Base-by-base conservation (phyloP, 23 red algal species). In the Gracilariopsis chorda region DNA sequence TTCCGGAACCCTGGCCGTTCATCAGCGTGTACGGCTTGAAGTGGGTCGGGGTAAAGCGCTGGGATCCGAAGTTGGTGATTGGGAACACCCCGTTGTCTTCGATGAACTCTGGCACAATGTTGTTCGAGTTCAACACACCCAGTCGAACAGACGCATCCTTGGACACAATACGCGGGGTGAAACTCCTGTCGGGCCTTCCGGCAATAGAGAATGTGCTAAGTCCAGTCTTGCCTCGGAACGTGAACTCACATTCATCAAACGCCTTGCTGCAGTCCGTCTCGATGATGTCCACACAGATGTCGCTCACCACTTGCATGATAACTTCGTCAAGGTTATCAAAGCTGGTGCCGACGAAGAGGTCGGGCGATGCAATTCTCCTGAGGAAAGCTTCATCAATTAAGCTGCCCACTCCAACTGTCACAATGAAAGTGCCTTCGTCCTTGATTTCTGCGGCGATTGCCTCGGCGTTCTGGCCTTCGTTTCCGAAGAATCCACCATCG, bases 1-100 rank as follows among this genome's bases (percentile, higher is more conserved):
- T 83, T 36, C 78, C 78, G 20, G 78, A 83, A 1, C 23, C 78
- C 27, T 25, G 2, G 7, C 13, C 24, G 4, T 33, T 27, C 3
- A n/a, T 23, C 5, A 59, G 34, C 25, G 41, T 24, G 77, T 23
- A 56, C 48, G 77, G 77, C 29, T 81, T 81, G 48, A 81, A 81
- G 34, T 81, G 47, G 1, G 78, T 83, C 41, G 53, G 52, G 1
- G 78, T 61, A 42, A 83, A 83, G 1, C 43, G 42, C 24, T 49
- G 72, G 1, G 72, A 52, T 49, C 72, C 72, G 42, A 52, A 78
- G 27, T 11, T 2, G 30, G 43, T 52, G 43, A 78, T 78, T 16
- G 34, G 13, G 1, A 2, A 17, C 6, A 20, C 72, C 16, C 72
- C 72, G 19, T 14, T 4, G 4, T 49, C 45, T 2, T 52, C 24